Evolutionary conservation across 2,329 filamentous ascomycete species (phyloP).

Genomic region (Neofusicoccum laricinum): DNA sequence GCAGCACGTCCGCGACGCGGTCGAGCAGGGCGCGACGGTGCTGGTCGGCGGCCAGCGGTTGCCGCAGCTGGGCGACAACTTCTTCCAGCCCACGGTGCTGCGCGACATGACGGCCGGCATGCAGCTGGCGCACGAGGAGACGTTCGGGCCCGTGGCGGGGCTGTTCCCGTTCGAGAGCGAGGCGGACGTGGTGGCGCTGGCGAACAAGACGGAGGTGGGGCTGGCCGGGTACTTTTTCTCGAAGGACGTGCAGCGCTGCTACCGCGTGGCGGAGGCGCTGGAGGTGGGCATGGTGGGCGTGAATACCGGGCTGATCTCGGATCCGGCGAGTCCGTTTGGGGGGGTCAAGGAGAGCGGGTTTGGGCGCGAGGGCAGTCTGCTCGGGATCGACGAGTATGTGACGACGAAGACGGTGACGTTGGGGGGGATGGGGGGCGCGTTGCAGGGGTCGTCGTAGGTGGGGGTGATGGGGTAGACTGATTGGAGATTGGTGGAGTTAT

Average conservation of each 20-base stretch:
- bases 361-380: constrained; percentile 43
- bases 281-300: constrained; percentile 83
- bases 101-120: constrained; percentile 83
- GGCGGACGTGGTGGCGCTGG: constrained; percentile 78
- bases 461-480: background rate
- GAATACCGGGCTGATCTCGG: constrained; percentile 51
- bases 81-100: constrained; percentile 86
- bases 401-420: constrained; percentile 50
- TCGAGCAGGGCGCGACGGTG: constrained; percentile 72
- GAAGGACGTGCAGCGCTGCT: constrained; percentile 56
- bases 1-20: constrained; percentile 74
- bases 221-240: constrained; percentile 94
- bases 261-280: constrained; percentile 62
- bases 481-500: background rate
- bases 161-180: constrained; percentile 87
- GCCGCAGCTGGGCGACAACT: constrained; percentile 75
- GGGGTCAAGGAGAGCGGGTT: constrained; percentile 52
- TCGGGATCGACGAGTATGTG: constrained; percentile 51
- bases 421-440: constrained; percentile 59
- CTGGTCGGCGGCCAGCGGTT: constrained; percentile 68
- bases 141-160: constrained; percentile 89
- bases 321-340: constrained; percentile 47
- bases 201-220: constrained; percentile 80
- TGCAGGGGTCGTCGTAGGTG: constrained; percentile 43
- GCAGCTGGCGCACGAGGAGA: constrained; percentile 83